phyloP scores from a whole-genome alignment of 2,329 filamentous ascomycete genomes.

The Clarireedia monteithiana region DNA sequence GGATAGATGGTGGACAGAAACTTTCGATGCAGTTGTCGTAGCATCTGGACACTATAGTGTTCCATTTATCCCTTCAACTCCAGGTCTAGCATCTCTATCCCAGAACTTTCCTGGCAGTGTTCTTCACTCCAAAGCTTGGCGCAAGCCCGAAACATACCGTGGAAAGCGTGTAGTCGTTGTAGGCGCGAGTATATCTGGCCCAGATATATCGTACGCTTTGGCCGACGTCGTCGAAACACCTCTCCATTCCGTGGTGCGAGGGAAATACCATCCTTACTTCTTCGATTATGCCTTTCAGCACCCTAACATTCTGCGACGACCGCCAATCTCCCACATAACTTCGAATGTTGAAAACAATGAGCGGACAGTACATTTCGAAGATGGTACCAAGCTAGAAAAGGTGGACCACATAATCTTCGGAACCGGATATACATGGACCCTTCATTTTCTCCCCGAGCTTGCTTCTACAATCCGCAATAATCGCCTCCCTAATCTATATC shows the following conservation, averaged over 20 bases:
- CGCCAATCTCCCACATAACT: conserved; percentile 41
- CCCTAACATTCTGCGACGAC: conserved; percentile 39
- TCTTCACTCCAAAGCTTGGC: conserved; percentile 67
- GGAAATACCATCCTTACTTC: conserved; percentile 47
- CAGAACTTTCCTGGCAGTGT: conserved; percentile 44
- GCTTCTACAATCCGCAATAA: conserved; percentile 40
- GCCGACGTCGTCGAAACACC: conserved; percentile 38
- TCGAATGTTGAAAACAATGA: conserved; percentile 20
- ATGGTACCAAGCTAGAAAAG: conserved; percentile 42
- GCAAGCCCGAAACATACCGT: conserved; percentile 50
- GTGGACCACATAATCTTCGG: conserved; percentile 60
- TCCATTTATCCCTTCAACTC: conserved; percentile 52
- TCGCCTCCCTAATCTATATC: conserved; percentile 47
- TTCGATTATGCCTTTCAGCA: conserved; percentile 53
- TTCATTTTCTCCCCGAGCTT: conserved; percentile 51
- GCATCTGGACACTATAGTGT: conserved; percentile 61
- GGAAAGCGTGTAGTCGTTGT: conserved; percentile 50
- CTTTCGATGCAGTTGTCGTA: conserved; percentile 59
- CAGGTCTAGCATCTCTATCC: conserved; percentile 51
- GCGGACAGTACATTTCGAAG: conserved; percentile 46
- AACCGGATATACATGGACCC: conserved; percentile 57
- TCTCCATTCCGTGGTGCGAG: conserved; percentile 45
- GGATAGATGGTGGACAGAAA: conserved; percentile 56
- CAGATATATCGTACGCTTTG: conserved; percentile 52
- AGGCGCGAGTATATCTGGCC: conserved; percentile 56